These are phyloP conservation scores for Gossypium thurberi DNA, from an alignment of 345 rosid genomes.

Conservation along the genomic window DNA sequence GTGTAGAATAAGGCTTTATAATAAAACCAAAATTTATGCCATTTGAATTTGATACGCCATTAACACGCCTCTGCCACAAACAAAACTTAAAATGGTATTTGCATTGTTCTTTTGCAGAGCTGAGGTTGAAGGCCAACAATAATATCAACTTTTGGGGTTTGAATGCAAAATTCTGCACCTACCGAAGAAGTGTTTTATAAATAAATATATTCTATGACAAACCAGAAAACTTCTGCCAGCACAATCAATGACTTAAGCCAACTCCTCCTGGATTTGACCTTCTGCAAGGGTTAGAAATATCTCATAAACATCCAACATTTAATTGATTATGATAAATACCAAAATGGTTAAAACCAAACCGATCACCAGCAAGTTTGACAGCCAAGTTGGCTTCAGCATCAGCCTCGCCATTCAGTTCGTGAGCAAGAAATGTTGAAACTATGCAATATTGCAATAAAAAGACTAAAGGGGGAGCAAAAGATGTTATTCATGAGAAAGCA, in stretches of 20 bases:
- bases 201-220: background rate
- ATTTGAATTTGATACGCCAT: background rate
- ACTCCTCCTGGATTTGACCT: conserved; percentile 51
- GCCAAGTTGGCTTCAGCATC: conserved; percentile 86
- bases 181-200: background rate
- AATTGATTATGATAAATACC: background rate
- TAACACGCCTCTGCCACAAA: background rate
- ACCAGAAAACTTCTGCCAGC: conserved; percentile 21
- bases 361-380: conserved; percentile 51
- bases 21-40: background rate
- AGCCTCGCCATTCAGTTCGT: conserved; percentile 53
- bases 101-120: background rate
- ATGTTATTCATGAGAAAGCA: background rate
- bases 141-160: background rate
- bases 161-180: background rate
- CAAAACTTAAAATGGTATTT: background rate
- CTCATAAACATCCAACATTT: background rate
- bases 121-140: background rate
- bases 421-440: conserved; percentile 15
- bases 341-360: conserved; percentile 18
- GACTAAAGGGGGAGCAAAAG: conserved; percentile 1
- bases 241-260: conserved; percentile 3
- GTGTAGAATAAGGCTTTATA: background rate
- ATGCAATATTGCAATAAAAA: background rate
- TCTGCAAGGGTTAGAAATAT: conserved; percentile 29